Evolutionary conservation across 192 early-diverging fungal genomes (phyloP).

Genomic region (Backusella westeae): DNA sequence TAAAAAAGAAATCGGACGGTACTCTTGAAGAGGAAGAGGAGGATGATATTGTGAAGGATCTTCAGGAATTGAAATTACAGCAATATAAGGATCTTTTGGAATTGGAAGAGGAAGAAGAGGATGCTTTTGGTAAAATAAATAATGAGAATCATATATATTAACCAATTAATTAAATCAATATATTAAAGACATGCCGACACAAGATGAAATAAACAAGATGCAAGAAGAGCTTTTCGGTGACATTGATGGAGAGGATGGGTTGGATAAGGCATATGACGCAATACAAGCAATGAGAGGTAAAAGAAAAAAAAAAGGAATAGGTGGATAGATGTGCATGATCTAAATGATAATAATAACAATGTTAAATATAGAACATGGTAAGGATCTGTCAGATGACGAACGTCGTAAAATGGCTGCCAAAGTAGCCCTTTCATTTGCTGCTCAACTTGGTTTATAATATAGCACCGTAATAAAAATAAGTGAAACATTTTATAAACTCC

Average conservation of each 20-base stretch:
- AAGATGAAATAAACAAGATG: conserved; percentile 45
- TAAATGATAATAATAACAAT: not conserved
- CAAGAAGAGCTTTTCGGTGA: conserved; percentile 43
- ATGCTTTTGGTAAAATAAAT: conserved; percentile 14
- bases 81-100: not conserved
- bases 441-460: conserved; percentile 29
- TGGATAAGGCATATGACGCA: conserved; percentile 46
- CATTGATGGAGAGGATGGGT: conserved; percentile 52
- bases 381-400: conserved; percentile 51
- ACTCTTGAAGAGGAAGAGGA: not conserved
- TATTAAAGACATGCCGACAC: conserved; percentile 21
- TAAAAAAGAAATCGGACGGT: conserved; percentile 25
- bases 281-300: conserved; percentile 53
- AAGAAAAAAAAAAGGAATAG: not conserved
- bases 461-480: not conserved
- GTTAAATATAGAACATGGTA: conserved; percentile 43
- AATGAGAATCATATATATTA: not conserved
- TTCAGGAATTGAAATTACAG: not conserved
- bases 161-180: not conserved
- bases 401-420: conserved; percentile 50
- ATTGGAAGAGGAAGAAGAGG: conserved; percentile 14
- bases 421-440: conserved; percentile 56
- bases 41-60: not conserved
- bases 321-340: not conserved
- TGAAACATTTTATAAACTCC: conserved; percentile 4